Base-by-base conservation (phyloP, 2,329 filamentous ascomycete genomes). In the Ophiostoma ulmi region DNA sequence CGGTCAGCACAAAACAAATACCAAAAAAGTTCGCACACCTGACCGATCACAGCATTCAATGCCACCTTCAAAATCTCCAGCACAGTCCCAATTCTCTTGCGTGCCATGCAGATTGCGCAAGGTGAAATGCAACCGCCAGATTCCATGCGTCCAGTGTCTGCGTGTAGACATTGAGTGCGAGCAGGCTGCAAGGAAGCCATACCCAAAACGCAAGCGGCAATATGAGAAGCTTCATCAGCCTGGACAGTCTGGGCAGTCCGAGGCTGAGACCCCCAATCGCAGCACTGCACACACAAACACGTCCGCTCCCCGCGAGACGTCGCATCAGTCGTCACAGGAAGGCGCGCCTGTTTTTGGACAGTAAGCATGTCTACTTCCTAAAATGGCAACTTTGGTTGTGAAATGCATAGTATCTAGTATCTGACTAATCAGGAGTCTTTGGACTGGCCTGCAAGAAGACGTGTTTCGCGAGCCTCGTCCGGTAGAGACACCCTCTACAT, bases 391-490 rank as follows among this genome's bases (percentile, higher is more conserved):
- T 20, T 48, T 8, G 0, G 5, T 31, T 26, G 3, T 26, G n/a
- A 11, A 48, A n/a, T 48, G 17, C n/a, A 31, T 8, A 31, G 31
- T 31, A 31, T 31, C 31, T 10, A 55, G 11, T 63, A 20, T 35
- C 58, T 63, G 58, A 63, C 58, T 35, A 17, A 63, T 1, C 31
- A 41, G 68, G 71, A 69, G 68, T 36, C 31, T 70, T 31, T 66
- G 31, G 63, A 61, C 35, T 14, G 14, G 48, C 8, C 69, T 72
- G 22, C 70, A 44, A 35, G 31, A 41, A 38, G 17, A 14, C 31
- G 66, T 74, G 72, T 75, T 75, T 61, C 73, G 72, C 69, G 75
- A 75, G 13, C 75, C 73, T 0, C 71, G 52, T 31, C 44, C 70
- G 20, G 67, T 64, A 52, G 73, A 73, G 63, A 73, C 72, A 39